Conservation (phyloP, 2,329 filamentous ascomycete genomes). For the Paraconiothyrium sp. region DNA sequence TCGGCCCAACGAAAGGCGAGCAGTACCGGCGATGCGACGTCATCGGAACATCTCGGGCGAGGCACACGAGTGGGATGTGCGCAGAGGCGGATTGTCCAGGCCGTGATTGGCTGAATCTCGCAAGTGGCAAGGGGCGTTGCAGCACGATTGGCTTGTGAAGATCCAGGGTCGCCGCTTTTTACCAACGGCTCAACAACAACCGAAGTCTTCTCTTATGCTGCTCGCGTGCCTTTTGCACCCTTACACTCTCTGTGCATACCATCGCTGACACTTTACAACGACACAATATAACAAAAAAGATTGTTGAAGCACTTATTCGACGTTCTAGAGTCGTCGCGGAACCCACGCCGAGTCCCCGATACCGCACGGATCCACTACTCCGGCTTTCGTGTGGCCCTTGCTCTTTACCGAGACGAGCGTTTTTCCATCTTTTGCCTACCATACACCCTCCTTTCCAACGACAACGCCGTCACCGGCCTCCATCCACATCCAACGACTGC, state of each 20-base stretch:
- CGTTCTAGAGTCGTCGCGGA: conserved; percentile 20
- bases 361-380: conserved; percentile 24
- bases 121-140: conserved; percentile 16
- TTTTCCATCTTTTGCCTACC: conserved; percentile 17
- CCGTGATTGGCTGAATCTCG: conserved; percentile 23
- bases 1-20: conserved; percentile 17
- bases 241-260: conserved; percentile 13
- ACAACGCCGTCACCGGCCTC: neutral
- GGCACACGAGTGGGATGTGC: conserved; percentile 16
- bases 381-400: conserved; percentile 23
- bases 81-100: conserved; percentile 14
- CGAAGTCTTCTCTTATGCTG: conserved; percentile 10
- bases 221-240: conserved; percentile 19
- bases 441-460: conserved; percentile 23
- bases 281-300: neutral
- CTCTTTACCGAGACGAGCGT: conserved; percentile 27
- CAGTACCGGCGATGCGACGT: conserved; percentile 21
- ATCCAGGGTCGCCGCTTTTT: conserved; percentile 1
- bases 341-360: conserved; percentile 5
- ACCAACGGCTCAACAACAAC: conserved; percentile 4
- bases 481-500: neutral
- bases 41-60: conserved; percentile 33
- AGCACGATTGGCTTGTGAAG: conserved; percentile 14
- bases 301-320: neutral
- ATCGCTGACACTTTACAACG: neutral